Percentiles rank a stretch among this genome's conserved stretches.
These are phyloP conservation scores for Coprinellus micaceus DNA, from an alignment of 768 basidiomycete species.

Conservation along the genomic window DNA sequence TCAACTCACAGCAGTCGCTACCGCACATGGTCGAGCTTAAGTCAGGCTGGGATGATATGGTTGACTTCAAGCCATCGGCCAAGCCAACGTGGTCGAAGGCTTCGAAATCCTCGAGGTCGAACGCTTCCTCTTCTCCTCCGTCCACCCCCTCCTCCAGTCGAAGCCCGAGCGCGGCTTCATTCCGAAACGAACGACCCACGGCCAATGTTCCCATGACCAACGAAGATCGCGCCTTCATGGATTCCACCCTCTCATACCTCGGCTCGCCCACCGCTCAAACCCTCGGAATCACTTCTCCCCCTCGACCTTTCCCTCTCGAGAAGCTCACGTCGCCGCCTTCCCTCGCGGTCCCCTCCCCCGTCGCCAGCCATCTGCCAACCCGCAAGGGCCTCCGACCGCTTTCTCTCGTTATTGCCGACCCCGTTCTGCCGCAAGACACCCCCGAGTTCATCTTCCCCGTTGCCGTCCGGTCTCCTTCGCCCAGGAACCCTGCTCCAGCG, in stretches of 20 bases:
- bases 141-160: conserved; percentile 22
- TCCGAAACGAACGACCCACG: conserved; percentile 6
- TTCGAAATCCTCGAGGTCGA: conserved; percentile 17
- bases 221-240: conserved; percentile 40
- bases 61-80: conserved; percentile 31
- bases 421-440: conserved; percentile 3
- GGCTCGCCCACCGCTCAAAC: conserved; percentile 40
- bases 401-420: conserved; percentile 8
- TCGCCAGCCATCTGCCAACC: neutral
- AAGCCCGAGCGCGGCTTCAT: conserved; percentile 18
- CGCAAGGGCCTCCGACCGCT: conserved; percentile 7
- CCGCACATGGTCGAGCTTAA: conserved; percentile 34
- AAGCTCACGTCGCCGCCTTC: conserved; percentile 18
- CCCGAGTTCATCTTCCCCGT: neutral
- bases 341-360: neutral
- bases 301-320: no score
- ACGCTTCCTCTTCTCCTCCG: conserved; percentile 15
- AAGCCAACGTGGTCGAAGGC: conserved; percentile 13
- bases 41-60: conserved; percentile 51
- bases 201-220: conserved; percentile 6
- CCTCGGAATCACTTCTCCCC: conserved; percentile 34
- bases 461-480: neutral
- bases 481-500: no score
- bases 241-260: conserved; percentile 43
- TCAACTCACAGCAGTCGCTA: conserved; percentile 13